Evolutionary conservation across 805 yeast species (phyloP).

Genomic region (Candida quercuum): DNA sequence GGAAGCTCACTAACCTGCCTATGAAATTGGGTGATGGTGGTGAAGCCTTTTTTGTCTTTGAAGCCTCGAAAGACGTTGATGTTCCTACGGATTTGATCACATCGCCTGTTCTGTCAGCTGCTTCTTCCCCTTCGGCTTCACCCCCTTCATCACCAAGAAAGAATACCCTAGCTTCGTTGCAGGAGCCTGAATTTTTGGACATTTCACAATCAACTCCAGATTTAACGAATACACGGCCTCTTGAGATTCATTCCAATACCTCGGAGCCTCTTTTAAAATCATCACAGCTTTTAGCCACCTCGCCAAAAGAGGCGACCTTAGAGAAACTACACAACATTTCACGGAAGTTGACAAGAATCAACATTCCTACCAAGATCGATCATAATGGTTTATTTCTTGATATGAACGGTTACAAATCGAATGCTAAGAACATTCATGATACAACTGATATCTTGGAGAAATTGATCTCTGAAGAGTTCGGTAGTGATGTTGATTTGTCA

Average conservation of each 20-base stretch:
- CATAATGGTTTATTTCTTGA: conserved; percentile 86
- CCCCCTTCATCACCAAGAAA: conserved; percentile 22
- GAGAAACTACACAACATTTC: conserved; percentile 62
- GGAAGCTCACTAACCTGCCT: conserved; percentile 71
- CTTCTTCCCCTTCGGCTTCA: conserved; percentile 16
- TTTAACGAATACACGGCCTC: conserved; percentile 13
- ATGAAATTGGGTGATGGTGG: conserved; percentile 98
- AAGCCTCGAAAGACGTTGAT: conserved; percentile 52
- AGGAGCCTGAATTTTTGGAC: conserved; percentile 48
- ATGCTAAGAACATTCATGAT: conserved; percentile 66
- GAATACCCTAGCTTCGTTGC: conserved; percentile 14
- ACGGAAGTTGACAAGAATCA: conserved; percentile 56
- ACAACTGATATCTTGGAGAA: conserved; percentile 73
- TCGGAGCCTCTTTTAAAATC: conserved; percentile 2
- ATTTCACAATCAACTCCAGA: conserved; percentile 24
- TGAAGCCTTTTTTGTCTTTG: conserved; percentile 96
- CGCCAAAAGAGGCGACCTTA: conserved; percentile 37
- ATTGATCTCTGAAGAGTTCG: conserved; percentile 72
- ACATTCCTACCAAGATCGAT: conserved; percentile 84
- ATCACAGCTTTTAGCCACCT: conserved; percentile 12
- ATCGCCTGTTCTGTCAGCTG: conserved; percentile 24
- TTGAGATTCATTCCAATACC: neutral
- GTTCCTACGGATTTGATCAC: conserved; percentile 69
- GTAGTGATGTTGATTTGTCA: conserved; percentile 41
- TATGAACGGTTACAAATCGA: conserved; percentile 94